Evolutionary conservation across 169 alveolate species (phyloP), one percentile per base, ranked within the genome.

Genomic region (Perkinsus olseni): DNA sequence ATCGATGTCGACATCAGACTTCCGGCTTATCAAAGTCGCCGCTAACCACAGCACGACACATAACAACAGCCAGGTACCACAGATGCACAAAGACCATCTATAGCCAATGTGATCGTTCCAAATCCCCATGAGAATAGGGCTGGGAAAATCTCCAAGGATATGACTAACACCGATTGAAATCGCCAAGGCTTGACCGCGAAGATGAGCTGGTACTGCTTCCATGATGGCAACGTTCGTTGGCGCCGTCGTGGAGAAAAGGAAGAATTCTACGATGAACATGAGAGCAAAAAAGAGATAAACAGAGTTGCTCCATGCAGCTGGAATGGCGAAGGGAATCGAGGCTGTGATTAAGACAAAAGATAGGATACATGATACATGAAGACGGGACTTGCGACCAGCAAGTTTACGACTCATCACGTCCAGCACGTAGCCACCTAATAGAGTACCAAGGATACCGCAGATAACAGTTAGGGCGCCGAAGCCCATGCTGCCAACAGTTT

Each of bases 61-160:
- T 21, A 62, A 13, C 82, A 62, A 3, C 17, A 62, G 17, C 82
- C 82, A 62, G 10, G 8, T 0, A 1, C 82, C 82, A 28, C 82
- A 62, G 82, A 62, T 62, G 17, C 82, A 62, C 13, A 62, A 24
- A 4, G 82, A 62, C 82, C 82, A 62, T 62, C 82, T 8, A 24
- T 62, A 62, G 31, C 82, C 82, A 62, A 62, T 62, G 17, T 62
- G 28, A 90, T 91, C 94, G 74, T 40, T 40, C 31, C 62, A 34
- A 1, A 91, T 31, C 0, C 95, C 95, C 39, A 93, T 93, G 4
- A 93, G 21, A 38, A 36, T 50, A 24, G 95, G 95, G 31, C 94
- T 92, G 36, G 95, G 95, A 92, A 93, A 93, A 37, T 93, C 95
- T 0, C 95, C 95, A 28, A 93, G 82, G 38, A 93, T 92, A 39